Percentiles rank a stretch among this genome's conserved stretches.
Conservation (phyloP, 228 moss, liverwort and hornwort genomes). For the Sphagnum fallax region DNA sequence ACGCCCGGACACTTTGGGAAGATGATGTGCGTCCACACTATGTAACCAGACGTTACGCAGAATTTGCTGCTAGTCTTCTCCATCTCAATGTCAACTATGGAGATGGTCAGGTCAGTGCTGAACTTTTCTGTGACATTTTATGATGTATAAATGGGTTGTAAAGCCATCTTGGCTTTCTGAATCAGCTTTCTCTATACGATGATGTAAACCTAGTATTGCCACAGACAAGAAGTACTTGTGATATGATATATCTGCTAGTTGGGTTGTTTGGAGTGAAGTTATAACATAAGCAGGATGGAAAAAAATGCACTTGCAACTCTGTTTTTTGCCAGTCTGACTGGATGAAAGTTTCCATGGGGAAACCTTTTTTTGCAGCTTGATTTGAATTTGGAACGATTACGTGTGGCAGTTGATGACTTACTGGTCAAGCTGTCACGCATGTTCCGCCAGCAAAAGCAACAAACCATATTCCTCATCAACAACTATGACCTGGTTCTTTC, state of each 20-base stretch:
- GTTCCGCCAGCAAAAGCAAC: constrained; percentile 84
- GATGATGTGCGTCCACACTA: constrained; percentile 99
- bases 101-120: constrained; percentile 82
- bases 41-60: constrained; percentile 95
- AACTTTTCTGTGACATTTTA: background rate
- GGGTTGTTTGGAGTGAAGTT: too few relatives aligned
- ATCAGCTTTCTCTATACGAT: too few relatives aligned
- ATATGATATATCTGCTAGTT: too few relatives aligned
- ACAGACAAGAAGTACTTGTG: too few relatives aligned
- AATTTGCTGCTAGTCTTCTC: constrained; percentile 94
- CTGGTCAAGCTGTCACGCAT: constrained; percentile 93
- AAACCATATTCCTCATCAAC: constrained; percentile 95
- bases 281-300: too few relatives aligned
- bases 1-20: constrained; percentile 92
- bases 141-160: too few relatives aligned
- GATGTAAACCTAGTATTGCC: too few relatives aligned
- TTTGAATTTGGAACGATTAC: constrained; percentile 92
- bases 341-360: too few relatives aligned
- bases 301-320: too few relatives aligned
- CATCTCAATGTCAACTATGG: constrained; percentile 94
- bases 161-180: too few relatives aligned
- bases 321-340: too few relatives aligned
- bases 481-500: constrained; percentile 97
- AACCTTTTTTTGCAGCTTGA: constrained; percentile 60
- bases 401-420: constrained; percentile 92